These are phyloP conservation scores for Alternaria novae-zelandiae DNA, from an alignment of 2,329 filamentous ascomycete genomes.

Conservation along the genomic window DNA sequence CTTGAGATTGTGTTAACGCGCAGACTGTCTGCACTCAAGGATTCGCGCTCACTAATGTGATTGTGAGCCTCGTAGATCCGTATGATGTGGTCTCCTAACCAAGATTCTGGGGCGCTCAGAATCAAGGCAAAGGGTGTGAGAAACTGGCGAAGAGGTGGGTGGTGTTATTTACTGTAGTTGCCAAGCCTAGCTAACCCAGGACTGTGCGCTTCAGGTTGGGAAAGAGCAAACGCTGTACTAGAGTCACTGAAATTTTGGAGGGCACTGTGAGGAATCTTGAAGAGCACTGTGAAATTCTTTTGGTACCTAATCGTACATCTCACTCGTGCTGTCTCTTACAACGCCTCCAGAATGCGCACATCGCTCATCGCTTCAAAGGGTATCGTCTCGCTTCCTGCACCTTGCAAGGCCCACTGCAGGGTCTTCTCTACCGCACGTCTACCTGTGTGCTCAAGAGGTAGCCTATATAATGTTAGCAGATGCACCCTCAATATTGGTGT, in stretches of 20 bases:
- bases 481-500: neutral
- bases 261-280: neutral
- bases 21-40: neutral
- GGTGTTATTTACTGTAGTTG: neutral
- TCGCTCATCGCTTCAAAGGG: slow-evolving; percentile 30
- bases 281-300: neutral
- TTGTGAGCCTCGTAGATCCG: neutral
- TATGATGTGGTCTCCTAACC: neutral
- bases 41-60: neutral
- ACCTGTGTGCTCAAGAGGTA: slow-evolving; percentile 56
- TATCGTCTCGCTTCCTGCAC: slow-evolving; percentile 17
- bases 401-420: slow-evolving; percentile 39
- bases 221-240: neutral
- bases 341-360: slow-evolving; percentile 23
- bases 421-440: slow-evolving; percentile 52
- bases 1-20: neutral
- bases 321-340: slow-evolving; percentile 1
- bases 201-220: neutral
- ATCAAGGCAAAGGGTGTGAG: neutral
- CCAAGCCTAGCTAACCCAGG: neutral
- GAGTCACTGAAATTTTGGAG: neutral
- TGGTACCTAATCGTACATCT: neutral
- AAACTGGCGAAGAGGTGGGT: neutral
- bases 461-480: neutral
- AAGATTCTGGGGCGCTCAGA: neutral